Percentiles rank a stretch among this genome's conserved stretches.
Evolutionary conservation across 2,329 filamentous ascomycete species (phyloP).

Genomic region (Pochonia chlamydosporia): DNA sequence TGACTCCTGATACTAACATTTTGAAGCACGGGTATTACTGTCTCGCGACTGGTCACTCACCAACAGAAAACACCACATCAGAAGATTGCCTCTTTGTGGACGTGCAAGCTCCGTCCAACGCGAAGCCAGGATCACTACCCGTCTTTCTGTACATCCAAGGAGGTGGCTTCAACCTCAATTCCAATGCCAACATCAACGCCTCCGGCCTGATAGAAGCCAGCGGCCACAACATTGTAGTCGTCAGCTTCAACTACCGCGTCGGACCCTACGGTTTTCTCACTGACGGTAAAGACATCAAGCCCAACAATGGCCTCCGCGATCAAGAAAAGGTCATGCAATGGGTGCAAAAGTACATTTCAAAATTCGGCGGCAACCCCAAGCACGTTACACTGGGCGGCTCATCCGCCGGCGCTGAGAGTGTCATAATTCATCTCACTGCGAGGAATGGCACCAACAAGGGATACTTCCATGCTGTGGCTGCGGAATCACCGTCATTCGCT

Average conservation of each 20-base stretch:
- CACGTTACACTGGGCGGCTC: conserved; percentile 65
- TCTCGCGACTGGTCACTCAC: conserved; percentile 21
- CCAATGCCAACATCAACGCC: conserved; percentile 51
- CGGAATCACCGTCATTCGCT: conserved; percentile 46
- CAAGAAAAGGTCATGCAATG: conserved; percentile 64
- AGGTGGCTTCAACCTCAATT: conserved; percentile 51
- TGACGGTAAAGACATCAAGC: conserved; percentile 46
- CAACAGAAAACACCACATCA: conserved; percentile 24
- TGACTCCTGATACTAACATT: not conserved
- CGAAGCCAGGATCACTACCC: conserved; percentile 47
- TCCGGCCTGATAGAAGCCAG: conserved; percentile 52
- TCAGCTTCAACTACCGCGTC: conserved; percentile 72
- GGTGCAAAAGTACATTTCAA: conserved; percentile 59
- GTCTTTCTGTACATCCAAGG: conserved; percentile 58
- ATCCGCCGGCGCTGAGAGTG: conserved; percentile 61
- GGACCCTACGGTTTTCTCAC: conserved; percentile 68
- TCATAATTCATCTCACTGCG: conserved; percentile 58
- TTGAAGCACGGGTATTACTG: conserved; percentile 15
- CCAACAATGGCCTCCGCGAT: conserved; percentile 67
- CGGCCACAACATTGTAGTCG: conserved; percentile 57
- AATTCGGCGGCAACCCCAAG: conserved; percentile 64
- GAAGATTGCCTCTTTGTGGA: conserved; percentile 69
- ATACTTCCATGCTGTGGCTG: conserved; percentile 46
- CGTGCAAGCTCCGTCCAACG: conserved; percentile 53
- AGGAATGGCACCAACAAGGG: conserved; percentile 42